Conservation (phyloP, 2,329 filamentous ascomycete genomes). For the Verticillium dahliae region DNA sequence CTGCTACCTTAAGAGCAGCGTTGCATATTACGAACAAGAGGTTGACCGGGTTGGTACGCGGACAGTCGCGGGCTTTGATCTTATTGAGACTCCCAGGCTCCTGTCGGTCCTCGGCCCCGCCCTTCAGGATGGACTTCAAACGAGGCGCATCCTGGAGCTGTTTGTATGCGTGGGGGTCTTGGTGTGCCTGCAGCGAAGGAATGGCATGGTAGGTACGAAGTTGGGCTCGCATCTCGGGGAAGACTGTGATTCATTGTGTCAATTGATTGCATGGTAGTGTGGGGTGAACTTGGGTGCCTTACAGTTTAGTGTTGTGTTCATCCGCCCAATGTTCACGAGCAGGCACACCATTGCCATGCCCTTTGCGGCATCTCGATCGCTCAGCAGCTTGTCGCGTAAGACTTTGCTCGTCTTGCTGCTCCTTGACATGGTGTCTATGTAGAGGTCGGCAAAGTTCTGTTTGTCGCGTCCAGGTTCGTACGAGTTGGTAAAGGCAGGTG, state of each 20-base stretch:
- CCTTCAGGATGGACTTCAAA: conserved; percentile 94
- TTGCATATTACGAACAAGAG: conserved; percentile 92
- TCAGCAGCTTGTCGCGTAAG: conserved; percentile 89
- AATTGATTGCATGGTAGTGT: conserved; percentile 9
- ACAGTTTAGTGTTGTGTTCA: conserved; percentile 99
- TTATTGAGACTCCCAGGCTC: conserved; percentile 81
- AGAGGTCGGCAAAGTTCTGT: conserved; percentile 86
- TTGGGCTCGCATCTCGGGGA: conserved; percentile 98
- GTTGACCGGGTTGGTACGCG: conserved; percentile 93
- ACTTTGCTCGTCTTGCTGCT: conserved; percentile 99
- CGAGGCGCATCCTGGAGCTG: conserved; percentile 94
- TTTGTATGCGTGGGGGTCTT: conserved; percentile 95
- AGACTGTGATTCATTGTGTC: conserved; percentile 53
- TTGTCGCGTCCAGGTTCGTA: conserved; percentile 60
- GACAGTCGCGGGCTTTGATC: conserved; percentile 59
- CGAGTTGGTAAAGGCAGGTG: conserved; percentile 80
- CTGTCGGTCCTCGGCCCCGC: conserved; percentile 80
- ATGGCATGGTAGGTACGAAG: conserved; percentile 97
- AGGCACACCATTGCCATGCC: conserved; percentile 99
- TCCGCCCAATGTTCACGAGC: conserved; percentile 91
- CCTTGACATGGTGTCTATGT: conserved; percentile 96
- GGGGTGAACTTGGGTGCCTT: conserved; percentile 23
- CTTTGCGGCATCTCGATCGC: conserved; percentile 84
- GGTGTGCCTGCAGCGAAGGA: conserved; percentile 87
- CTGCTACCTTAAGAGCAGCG: conserved; percentile 84